These are phyloP conservation scores for Mucor velutinosus DNA, from an alignment of 371 early-diverging fungal genomes.

Conservation along the genomic window DNA sequence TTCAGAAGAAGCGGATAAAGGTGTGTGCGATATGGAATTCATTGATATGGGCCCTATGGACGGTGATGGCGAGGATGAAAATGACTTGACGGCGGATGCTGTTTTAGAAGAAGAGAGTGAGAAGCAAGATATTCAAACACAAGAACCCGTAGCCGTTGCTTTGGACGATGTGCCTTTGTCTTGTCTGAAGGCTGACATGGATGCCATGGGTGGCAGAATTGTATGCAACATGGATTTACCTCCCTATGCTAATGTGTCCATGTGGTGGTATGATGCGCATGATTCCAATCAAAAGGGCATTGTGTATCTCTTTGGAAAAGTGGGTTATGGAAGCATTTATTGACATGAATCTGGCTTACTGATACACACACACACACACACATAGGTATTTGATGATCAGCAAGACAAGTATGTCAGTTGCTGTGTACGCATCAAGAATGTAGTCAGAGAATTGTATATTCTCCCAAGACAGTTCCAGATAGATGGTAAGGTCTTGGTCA, in stretches of 20 bases:
- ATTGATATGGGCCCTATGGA: too few relatives aligned
- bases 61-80: conserved; percentile 1
- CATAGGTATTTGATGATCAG: conserved; percentile 4
- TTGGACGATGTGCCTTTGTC: background rate
- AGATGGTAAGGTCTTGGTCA: conserved; percentile 39
- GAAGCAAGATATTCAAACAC: background rate
- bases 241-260: background rate
- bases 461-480: conserved; percentile 70
- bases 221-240: background rate
- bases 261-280: conserved; percentile 93
- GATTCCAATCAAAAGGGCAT: conserved; percentile 69
- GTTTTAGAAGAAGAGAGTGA: background rate
- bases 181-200: conserved; percentile 39
- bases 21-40: too few relatives aligned
- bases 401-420: conserved; percentile 69
- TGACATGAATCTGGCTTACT: background rate
- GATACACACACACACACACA: background rate
- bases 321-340: background rate
- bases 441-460: conserved; percentile 85
- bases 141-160: background rate
- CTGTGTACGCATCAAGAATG: conserved; percentile 74
- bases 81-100: background rate
- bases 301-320: conserved; percentile 92
- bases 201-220: conserved; percentile 23
- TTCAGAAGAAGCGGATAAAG: too few relatives aligned